phyloP scores from a whole-genome alignment of 2,329 filamentous ascomycete species.

The Penicillium glabrum region DNA sequence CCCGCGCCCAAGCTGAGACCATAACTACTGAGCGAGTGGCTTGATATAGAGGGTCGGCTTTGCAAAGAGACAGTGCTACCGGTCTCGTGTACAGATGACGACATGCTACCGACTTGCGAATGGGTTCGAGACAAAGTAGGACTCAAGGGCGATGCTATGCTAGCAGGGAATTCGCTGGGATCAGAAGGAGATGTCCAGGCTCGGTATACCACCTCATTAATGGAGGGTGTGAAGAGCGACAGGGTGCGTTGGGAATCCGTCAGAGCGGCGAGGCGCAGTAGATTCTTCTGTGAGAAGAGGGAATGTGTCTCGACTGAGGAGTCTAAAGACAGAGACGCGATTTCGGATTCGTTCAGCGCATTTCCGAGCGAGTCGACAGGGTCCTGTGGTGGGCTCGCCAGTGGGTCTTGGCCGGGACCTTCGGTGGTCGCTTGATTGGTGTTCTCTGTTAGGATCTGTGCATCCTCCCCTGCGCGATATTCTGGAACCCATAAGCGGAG shows the following conservation, averaged over 20 bases:
- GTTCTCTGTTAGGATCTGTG: conserved; percentile 54
- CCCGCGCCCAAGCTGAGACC: conserved; percentile 41
- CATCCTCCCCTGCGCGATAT: conserved; percentile 67
- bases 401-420: conserved; percentile 71
- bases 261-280: conserved; percentile 77
- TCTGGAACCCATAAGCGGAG: conserved; percentile 88
- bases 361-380: conserved; percentile 80
- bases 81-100: conserved; percentile 69
- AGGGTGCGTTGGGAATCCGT: conserved; percentile 87
- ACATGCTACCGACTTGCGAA: conserved; percentile 64
- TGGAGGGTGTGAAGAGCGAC: conserved; percentile 87
- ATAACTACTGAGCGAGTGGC: conserved; percentile 39
- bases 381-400: conserved; percentile 76
- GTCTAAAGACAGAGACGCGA: conserved; percentile 76
- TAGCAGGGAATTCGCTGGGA: conserved; percentile 56
- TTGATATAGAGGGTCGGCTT: conserved; percentile 52
- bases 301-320: conserved; percentile 79
- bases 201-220: conserved; percentile 84
- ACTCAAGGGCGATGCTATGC: conserved; percentile 43
- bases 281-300: conserved; percentile 92
- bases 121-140: conserved; percentile 61
- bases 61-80: conserved; percentile 66
- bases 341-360: conserved; percentile 70
- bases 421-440: conserved; percentile 44
- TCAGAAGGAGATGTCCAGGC: conserved; percentile 85